Percentiles rank a stretch among this genome's conserved stretches.
phyloP scores from a whole-genome alignment of 2,329 filamentous ascomycete genomes.

The Paracamarosporium sp. region DNA sequence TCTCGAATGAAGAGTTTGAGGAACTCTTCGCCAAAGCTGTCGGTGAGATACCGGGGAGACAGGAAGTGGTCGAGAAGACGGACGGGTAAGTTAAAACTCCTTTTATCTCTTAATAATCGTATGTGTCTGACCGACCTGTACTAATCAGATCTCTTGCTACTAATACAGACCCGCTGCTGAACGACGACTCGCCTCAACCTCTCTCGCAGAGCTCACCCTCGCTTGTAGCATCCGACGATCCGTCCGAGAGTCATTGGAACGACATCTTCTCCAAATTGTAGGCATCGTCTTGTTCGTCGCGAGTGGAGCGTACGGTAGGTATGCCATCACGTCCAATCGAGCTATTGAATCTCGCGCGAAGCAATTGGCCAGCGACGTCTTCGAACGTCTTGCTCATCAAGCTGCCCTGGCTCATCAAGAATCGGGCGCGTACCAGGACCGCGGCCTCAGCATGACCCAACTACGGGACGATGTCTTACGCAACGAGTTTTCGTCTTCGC shows the following conservation, averaged over 20 bases:
- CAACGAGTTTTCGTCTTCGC: conserved; percentile 75
- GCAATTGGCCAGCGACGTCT: conserved; percentile 79
- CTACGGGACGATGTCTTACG: conserved; percentile 89
- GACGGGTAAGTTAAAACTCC: conserved; percentile 61
- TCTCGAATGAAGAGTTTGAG: conserved; percentile 89
- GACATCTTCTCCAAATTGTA: conserved; percentile 85
- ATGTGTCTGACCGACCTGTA: conserved; percentile 52
- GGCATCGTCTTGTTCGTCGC: conserved; percentile 59
- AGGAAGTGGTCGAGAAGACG: conserved; percentile 64
- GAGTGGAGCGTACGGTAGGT: conserved; percentile 65
- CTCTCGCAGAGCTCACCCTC: conserved; percentile 91
- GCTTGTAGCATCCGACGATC: conserved; percentile 79
- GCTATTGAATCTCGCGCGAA: conserved; percentile 78
- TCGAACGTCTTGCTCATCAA: conserved; percentile 82
- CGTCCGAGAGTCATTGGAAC: conserved; percentile 79
- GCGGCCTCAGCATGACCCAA: conserved; percentile 86
- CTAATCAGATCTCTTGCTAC: conserved; percentile 85
- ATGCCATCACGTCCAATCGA: conserved; percentile 67
- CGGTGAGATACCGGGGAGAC: conserved; percentile 70
- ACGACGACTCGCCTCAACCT: conserved; percentile 78
- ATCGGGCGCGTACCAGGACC: conserved; percentile 69
- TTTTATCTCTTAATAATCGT: conserved; percentile 27
- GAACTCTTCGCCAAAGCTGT: conserved; percentile 81
- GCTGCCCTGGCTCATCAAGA: conserved; percentile 77
- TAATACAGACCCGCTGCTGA: conserved; percentile 74